phyloP scores from a whole-genome alignment of 2,329 filamentous ascomycete genomes.

The Aspergillus awamori region DNA sequence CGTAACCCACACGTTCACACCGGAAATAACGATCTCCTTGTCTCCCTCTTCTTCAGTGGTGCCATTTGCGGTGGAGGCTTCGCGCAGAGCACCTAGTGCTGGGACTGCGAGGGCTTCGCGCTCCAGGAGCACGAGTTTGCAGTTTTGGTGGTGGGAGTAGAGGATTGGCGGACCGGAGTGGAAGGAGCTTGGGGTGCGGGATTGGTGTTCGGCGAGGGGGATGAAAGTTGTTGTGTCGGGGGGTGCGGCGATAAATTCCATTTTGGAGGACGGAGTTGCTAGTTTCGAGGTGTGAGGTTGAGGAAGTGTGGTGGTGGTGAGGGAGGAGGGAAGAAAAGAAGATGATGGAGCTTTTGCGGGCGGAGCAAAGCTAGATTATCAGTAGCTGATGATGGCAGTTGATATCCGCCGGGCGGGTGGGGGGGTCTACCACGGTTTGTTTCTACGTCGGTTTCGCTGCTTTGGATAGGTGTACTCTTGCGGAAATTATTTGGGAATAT shows the following conservation, averaged over 20 bases:
- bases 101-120: constrained; percentile 42
- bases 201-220: constrained; percentile 50
- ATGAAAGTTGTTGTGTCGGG: constrained; percentile 47
- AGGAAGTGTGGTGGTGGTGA: neutral
- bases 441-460: neutral
- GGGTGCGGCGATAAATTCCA: constrained; percentile 47
- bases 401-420: neutral
- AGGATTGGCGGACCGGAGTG: constrained; percentile 50
- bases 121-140: constrained; percentile 48
- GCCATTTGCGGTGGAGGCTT: constrained; percentile 16
- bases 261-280: constrained; percentile 22
- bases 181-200: constrained; percentile 52
- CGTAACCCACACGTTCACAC: constrained; percentile 51
- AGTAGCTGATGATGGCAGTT: neutral
- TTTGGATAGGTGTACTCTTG: neutral
- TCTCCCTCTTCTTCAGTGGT: constrained; percentile 23
- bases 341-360: constrained; percentile 3
- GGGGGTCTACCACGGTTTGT: neutral
- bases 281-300: constrained; percentile 15
- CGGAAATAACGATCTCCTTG: constrained; percentile 42
- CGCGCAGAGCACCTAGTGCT: constrained; percentile 36
- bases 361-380: constrained; percentile 2
- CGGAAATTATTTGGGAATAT: neutral
- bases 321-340: neutral
- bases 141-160: constrained; percentile 50